Evolutionary conservation across 2,329 filamentous ascomycete species (phyloP).

Genomic region (Biscogniauxia marginata): DNA sequence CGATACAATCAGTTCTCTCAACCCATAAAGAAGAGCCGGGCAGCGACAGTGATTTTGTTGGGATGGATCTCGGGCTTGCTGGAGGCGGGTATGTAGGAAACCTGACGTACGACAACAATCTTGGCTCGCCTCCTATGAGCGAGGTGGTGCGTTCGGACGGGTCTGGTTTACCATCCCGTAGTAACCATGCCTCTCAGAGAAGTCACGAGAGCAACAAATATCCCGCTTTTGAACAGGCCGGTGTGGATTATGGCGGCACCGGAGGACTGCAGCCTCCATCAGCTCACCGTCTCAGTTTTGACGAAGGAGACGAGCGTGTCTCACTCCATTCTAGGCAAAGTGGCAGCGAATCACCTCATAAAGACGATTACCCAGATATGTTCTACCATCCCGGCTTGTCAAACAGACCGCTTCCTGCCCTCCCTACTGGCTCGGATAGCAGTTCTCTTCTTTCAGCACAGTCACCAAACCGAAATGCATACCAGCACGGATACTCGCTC

Average conservation of each 20-base stretch:
- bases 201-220: slow-evolving; percentile 42
- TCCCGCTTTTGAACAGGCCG: slow-evolving; percentile 56
- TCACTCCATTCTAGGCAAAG: slow-evolving; percentile 56
- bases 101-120: slow-evolving; percentile 49
- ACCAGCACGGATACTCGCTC: slow-evolving; percentile 49
- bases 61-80: slow-evolving; percentile 71
- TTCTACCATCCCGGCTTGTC: slow-evolving; percentile 88
- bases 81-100: slow-evolving; percentile 67
- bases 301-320: slow-evolving; percentile 81
- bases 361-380: slow-evolving; percentile 80
- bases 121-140: slow-evolving; percentile 40
- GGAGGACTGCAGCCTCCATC: slow-evolving; percentile 80
- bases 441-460: slow-evolving; percentile 50
- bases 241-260: slow-evolving; percentile 86
- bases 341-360: slow-evolving; percentile 63
- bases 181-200: slow-evolving; percentile 34
- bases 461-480: slow-evolving; percentile 44
- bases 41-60: slow-evolving; percentile 71
- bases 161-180: slow-evolving; percentile 48
- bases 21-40: slow-evolving; percentile 53
- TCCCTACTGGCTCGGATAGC: slow-evolving; percentile 63
- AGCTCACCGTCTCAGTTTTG: slow-evolving; percentile 77
- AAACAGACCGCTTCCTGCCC: slow-evolving; percentile 61
- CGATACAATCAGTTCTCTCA: slow-evolving; percentile 38
- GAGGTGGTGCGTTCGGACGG: slow-evolving; percentile 43